Evolutionary conservation across 768 basidiomycete species (phyloP), one percentile per base, ranked within the genome.

Genomic region (Calvatia gigantea): DNA sequence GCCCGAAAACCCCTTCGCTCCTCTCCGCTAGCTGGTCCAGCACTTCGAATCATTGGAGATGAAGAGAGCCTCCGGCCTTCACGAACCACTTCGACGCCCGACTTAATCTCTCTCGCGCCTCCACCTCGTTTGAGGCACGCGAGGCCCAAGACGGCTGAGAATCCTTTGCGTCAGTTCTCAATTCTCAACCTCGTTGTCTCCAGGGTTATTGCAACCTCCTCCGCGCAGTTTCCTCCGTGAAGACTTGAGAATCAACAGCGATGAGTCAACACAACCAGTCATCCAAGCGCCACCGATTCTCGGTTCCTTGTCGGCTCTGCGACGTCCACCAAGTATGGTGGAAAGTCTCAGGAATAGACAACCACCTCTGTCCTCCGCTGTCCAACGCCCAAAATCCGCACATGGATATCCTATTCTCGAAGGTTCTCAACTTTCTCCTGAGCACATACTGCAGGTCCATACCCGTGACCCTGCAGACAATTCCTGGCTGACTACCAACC

Each of bases 1-100:
- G 54, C 37, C 9, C 58, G 70, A 6, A 72, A 67, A 21, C 75
- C 75, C 0, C 44, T 73, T 19, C 69, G 72, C 11, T 77, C 77
- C 1, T 78, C 77, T 17, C 77, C 75, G 12, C 66, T 78, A 14
- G 70, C 76, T 8, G 72, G 75, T 4, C 74, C 75, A 23, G 69
- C 67, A 2, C 50, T 74, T 1, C 67, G 64, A n/a, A 56, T 60
- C 31, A 65, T 65, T 14, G 65, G 58, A 27, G 47, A 56, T 39
- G 25, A 54, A 52, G 27, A 50, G 29, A 41, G 47, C 12, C 54
- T 47, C 14, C 32, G 38, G 15, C 54, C 50, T 31, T 38, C 39
- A 27, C 33, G 37, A 19, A 54, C 47, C n/a, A 51, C 42, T 19
- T 66, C 61, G n/a, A 57, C 59, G 12, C 64, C 67, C 2, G 58